Base-by-base conservation (phyloP, 2,329 filamentous ascomycete species). In the Dendrostoma leiphaemia region DNA sequence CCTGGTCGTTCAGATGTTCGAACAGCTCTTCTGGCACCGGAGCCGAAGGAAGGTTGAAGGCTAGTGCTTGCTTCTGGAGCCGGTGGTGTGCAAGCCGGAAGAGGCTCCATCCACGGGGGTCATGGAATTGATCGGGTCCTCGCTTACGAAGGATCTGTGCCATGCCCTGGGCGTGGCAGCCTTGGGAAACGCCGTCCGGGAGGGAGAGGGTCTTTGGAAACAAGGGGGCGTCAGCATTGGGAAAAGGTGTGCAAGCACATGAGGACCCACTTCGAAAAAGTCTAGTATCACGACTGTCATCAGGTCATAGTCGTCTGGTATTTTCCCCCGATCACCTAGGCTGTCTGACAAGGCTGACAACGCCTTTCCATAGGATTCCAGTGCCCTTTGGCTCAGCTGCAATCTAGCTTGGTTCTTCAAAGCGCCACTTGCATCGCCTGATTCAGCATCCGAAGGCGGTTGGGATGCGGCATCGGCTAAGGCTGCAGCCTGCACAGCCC, bases 261-360 rank as follows among this genome's bases (percentile, higher is more conserved):
- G 41, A 44, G 21, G 24, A 46, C 44, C 47, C 58, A 70, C 70
- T 64, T 74, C 71, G 35, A 74, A 74, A 2, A 74, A 64, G 45
- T 74, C 71, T 12, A 74, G 56, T 19, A 74, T 60, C 12, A 74
- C 71, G 1, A 70, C 64, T 3, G 71, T 66, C 71, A 74, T 73
- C 15, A 74, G 60, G 44, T 71, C 67, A 56, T 71, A 67, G 51
- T 74, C 72, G 56, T 72, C 70, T 4, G 69, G 69, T 1, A 59
- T 55, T 56, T 72, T 71, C 10, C 62, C 62, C n/a, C 61, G 57
- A 24, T 61, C 56, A 3, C 62, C 56, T 24, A 73, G 58, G 0
- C 70, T 69, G 3, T 66, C 60, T 4, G 65, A 63, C 4, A 73
- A 61, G 6, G 69, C 66, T 3, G 56, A 54, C 1, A 74, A 60